Conservation (phyloP, 1,284 basidiomycete species). For the Chiua sp. region DNA sequence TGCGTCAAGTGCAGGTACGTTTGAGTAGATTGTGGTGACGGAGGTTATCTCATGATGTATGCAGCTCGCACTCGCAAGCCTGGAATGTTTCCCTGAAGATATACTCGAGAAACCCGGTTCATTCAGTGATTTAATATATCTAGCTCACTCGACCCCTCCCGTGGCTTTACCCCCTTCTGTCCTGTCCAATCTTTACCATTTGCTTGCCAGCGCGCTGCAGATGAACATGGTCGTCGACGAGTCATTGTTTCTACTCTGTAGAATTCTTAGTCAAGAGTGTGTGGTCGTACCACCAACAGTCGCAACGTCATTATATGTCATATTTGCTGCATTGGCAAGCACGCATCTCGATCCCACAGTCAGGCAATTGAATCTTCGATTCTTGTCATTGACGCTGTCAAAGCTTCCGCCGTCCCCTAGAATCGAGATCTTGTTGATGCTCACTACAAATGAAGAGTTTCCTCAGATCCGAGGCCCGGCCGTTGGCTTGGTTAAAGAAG, state of each 20-base stretch:
- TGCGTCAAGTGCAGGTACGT: constrained; percentile 47
- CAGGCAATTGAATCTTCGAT: constrained; percentile 64
- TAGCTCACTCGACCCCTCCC: constrained; percentile 47
- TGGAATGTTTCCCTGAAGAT: constrained; percentile 6
- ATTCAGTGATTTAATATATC: constrained; percentile 49
- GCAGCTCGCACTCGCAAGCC: constrained; percentile 25
- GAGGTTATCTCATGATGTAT: constrained; percentile 24
- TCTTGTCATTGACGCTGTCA: constrained; percentile 57
- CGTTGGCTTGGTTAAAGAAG: constrained; percentile 70
- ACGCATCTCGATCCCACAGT: constrained; percentile 60
- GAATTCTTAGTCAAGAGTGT: constrained; percentile 40
- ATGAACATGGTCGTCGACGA: constrained; percentile 60
- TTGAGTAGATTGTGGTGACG: background rate
- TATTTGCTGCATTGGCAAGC: constrained; percentile 61
- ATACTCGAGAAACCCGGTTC: constrained; percentile 22
- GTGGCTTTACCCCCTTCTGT: constrained; percentile 28
- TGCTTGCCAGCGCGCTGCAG: constrained; percentile 56
- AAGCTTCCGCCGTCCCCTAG: constrained; percentile 52
- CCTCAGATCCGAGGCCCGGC: constrained; percentile 71
- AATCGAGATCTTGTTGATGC: constrained; percentile 57
- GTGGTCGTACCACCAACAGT: constrained; percentile 46
- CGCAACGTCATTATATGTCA: constrained; percentile 49
- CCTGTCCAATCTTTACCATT: constrained; percentile 46
- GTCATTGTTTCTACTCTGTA: constrained; percentile 58
- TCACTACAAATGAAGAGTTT: constrained; percentile 52